Conservation (phyloP, 2,329 filamentous ascomycete genomes). For the Xylariaceae sp. region DNA sequence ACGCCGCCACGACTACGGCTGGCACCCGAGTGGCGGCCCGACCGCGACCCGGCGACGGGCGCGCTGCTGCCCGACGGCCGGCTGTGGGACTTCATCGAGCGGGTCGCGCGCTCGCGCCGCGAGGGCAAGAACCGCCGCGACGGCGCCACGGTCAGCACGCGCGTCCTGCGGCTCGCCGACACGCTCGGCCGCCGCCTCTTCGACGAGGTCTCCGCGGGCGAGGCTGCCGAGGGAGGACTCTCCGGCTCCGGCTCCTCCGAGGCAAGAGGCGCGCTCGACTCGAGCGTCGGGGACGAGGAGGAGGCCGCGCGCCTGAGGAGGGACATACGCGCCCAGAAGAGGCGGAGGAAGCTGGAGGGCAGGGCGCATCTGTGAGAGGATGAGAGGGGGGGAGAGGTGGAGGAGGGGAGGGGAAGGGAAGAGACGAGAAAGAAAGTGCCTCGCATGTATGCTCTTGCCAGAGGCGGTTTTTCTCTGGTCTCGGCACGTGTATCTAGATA, state of each 20-base stretch:
- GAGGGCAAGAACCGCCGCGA: slow-evolving; percentile 97
- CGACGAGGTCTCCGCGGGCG: slow-evolving; percentile 38
- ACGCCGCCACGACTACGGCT: slow-evolving; percentile 57
- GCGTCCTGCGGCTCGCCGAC: slow-evolving; percentile 74
- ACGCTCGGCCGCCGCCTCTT: slow-evolving; percentile 64
- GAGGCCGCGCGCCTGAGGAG: slow-evolving; percentile 38
- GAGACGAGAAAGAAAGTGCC: neutral
- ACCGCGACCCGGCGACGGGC: slow-evolving; percentile 54
- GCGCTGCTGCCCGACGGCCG: slow-evolving; percentile 61
- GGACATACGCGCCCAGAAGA: slow-evolving; percentile 38
- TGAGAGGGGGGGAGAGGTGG: neutral
- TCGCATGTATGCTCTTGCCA: too few relatives aligned
- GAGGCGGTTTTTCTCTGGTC: too few relatives aligned
- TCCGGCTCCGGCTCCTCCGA: too few relatives aligned
- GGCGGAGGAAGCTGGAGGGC: slow-evolving; percentile 41
- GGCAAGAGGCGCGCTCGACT: slow-evolving; percentile 32
- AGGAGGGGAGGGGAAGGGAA: neutral
- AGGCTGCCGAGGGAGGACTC: too few relatives aligned
- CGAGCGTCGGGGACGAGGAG: slow-evolving; percentile 46
- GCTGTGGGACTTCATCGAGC: slow-evolving; percentile 87
- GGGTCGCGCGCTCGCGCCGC: slow-evolving; percentile 71
- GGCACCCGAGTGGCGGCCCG: slow-evolving; percentile 65
- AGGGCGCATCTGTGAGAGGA: slow-evolving; percentile 39
- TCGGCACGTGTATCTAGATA: too few relatives aligned
- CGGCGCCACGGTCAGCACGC: slow-evolving; percentile 75